These are phyloP conservation scores for Barbarea vulgaris DNA, from an alignment of 345 rosid genomes.

Conservation along the genomic window DNA sequence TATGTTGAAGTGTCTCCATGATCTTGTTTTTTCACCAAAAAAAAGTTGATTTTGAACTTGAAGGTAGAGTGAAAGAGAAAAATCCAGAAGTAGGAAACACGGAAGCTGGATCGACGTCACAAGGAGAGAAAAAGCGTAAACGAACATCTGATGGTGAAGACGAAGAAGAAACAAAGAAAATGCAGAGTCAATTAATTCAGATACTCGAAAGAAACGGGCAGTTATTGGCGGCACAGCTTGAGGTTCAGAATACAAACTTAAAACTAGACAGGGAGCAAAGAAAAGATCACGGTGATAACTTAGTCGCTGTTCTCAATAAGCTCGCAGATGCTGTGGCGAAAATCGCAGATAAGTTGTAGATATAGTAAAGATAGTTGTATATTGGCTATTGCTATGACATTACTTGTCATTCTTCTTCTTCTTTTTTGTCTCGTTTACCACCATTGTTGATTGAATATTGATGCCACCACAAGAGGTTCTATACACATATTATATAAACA, in stretches of 20 bases:
- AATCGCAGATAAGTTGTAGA: constrained; percentile 87
- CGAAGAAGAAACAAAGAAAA: constrained; percentile 47
- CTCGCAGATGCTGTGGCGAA: constrained; percentile 87
- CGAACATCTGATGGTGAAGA: constrained; percentile 36
- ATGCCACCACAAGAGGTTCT: constrained; percentile 24
- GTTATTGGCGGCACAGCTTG: constrained; percentile 77
- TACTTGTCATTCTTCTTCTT: constrained; percentile 18
- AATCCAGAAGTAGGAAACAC: constrained; percentile 42
- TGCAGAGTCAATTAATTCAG: constrained; percentile 57
- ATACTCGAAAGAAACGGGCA: constrained; percentile 75
- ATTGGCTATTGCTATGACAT: constrained; percentile 15
- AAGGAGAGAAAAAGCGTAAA: constrained; percentile 74
- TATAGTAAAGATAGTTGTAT: constrained; percentile 15
- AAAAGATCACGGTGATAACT: constrained; percentile 63
- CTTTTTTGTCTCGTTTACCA: neutral
- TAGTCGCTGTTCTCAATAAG: constrained; percentile 80
- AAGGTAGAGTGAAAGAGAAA: constrained; percentile 62
- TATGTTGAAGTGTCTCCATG: neutral
- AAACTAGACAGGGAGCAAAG: constrained; percentile 85
- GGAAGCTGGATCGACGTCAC: constrained; percentile 62
- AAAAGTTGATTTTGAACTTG: constrained; percentile 27
- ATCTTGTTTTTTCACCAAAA: neutral
- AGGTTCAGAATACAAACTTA: constrained; percentile 71
- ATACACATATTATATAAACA: constrained; percentile 24
- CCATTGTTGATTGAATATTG: constrained; percentile 27